A percentile compares a stretch with the other conserved stretches of the same genome.
Conservation (phyloP, 2,329 filamentous ascomycete genomes). For the Ophiostoma himal-ulmi region DNA sequence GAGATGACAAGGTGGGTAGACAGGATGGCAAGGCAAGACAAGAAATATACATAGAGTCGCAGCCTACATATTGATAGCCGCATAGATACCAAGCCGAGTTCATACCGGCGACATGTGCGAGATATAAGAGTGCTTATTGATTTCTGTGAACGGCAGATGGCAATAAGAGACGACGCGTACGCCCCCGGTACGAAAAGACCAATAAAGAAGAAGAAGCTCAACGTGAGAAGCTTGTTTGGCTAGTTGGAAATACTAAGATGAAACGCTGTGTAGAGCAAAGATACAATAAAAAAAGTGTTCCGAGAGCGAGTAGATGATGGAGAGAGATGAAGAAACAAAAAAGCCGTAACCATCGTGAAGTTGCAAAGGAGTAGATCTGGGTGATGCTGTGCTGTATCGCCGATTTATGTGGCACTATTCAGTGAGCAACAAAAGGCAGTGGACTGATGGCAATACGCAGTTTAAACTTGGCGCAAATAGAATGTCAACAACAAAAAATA, state of each 20-base stretch:
- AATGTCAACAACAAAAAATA: no score
- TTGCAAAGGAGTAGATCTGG: not conserved
- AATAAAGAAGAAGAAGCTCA: not conserved
- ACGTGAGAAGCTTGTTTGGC: not conserved
- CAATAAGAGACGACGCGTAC: not conserved
- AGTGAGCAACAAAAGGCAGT: not conserved
- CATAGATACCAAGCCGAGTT: not conserved
- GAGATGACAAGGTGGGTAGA: not conserved
- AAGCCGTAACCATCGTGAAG: not conserved
- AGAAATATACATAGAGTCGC: not conserved
- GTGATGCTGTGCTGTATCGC: not conserved
- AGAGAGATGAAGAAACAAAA: not conserved
- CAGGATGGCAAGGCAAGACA: no score
- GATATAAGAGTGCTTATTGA: not conserved
- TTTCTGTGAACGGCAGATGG: not conserved
- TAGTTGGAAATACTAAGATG: not conserved
- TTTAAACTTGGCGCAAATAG: no score
- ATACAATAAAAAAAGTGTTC: not conserved
- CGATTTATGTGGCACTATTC: not conserved
- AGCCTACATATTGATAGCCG: not conserved
- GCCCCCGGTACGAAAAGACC: not conserved
- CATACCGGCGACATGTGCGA: no score
- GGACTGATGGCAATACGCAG: no score
- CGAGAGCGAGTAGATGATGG: not conserved
- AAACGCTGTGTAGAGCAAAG: not conserved